phyloP scores from a whole-genome alignment of 192 early-diverging fungal genomes.

The Spizellomyces sp. region DNA sequence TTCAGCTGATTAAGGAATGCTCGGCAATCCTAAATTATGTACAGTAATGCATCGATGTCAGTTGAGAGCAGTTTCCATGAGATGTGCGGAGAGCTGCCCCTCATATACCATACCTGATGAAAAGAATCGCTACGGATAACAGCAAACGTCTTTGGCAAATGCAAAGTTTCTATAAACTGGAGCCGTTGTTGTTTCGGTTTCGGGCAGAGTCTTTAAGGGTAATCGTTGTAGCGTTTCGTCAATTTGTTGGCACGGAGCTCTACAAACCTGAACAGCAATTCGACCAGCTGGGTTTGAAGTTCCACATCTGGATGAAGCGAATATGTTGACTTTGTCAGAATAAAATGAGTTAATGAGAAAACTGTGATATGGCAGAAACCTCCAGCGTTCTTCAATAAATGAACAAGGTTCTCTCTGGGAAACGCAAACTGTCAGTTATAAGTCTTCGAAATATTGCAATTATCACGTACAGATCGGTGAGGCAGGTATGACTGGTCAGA shows the following conservation, averaged over 20 bases:
- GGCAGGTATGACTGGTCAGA: background rate
- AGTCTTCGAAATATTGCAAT: no score
- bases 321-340: no score
- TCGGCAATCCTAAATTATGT: background rate
- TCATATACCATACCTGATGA: background rate
- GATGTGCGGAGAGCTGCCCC: no score
- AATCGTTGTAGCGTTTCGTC: no score
- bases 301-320: background rate
- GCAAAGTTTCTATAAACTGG: background rate
- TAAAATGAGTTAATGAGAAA: no score
- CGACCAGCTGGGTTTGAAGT: constrained; percentile 1
- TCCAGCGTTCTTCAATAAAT: no score
- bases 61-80: no score
- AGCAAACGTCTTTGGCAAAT: background rate
- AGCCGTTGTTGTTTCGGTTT: background rate
- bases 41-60: no score
- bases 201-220: background rate
- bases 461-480: background rate
- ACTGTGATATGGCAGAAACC: no score
- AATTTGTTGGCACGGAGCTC: no score
- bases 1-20: constrained; percentile 15
- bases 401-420: no score
- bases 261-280: constrained; percentile 12
- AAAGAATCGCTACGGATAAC: constrained; percentile 14
- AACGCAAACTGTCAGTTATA: no score